These are phyloP conservation scores for Fusarium zealandicum DNA, from an alignment of 2,329 filamentous ascomycete species.

Conservation along the genomic window DNA sequence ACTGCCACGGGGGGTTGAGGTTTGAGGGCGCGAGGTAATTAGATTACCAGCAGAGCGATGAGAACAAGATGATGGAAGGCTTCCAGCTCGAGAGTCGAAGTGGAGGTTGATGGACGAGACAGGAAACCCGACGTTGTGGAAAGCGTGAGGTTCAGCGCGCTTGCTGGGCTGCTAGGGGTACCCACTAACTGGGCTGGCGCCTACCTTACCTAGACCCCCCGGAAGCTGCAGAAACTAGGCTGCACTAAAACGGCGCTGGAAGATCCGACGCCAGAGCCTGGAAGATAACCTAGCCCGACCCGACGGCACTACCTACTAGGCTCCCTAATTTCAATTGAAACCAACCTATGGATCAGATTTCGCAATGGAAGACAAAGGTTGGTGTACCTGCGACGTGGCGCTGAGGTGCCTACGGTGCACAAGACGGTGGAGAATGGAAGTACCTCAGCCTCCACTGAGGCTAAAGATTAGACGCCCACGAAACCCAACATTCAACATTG, in stretches of 20 bases:
- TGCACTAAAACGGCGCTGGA: not conserved
- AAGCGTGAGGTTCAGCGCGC: not conserved
- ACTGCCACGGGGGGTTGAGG: not conserved
- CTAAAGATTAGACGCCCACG: not conserved
- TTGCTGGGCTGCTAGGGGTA: no score
- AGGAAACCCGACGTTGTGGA: conserved; percentile 16
- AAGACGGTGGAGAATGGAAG: not conserved
- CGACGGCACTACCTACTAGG: conserved; percentile 9
- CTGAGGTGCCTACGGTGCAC: conserved; percentile 8
- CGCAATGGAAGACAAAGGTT: not conserved
- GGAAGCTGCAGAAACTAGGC: no score
- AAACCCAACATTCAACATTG: not conserved
- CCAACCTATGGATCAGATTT: not conserved
- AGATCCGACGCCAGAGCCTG: no score
- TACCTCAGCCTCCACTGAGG: conserved; percentile 13
- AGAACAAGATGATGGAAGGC: conserved; percentile 3
- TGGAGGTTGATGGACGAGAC: not conserved
- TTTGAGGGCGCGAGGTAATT: not conserved
- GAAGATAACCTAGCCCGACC: no score
- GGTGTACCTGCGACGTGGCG: conserved; percentile 12
- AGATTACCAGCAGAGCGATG: not conserved
- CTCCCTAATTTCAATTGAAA: not conserved
- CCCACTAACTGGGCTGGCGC: no score
- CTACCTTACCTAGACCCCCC: no score
- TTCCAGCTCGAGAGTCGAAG: no score